Conservation (phyloP, 2,329 filamentous ascomycete genomes). For the Coniochaeta prunicola region DNA sequence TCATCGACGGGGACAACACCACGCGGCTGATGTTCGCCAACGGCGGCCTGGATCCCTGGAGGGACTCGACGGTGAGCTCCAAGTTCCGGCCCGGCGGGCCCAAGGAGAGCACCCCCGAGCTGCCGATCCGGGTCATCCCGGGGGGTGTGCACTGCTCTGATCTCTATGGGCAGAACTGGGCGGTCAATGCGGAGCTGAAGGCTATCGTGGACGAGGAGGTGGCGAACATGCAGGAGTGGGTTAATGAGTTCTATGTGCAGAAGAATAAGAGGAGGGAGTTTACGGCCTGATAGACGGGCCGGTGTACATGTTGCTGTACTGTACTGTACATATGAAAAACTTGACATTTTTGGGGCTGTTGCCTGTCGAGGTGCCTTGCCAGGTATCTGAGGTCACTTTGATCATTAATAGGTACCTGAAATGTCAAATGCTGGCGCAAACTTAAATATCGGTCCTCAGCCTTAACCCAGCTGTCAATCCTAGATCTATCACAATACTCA, state of each 20-base stretch:
- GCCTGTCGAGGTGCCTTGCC: too few species aligned
- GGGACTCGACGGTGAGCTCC: slow-evolving; percentile 24
- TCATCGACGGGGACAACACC: slow-evolving; percentile 13
- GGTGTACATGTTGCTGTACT: too few species aligned
- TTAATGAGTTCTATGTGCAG: slow-evolving; percentile 34
- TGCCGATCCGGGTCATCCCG: slow-evolving; percentile 21
- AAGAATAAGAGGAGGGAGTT: slow-evolving; percentile 8
- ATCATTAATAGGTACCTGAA: too few species aligned
- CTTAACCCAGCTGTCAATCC: too few species aligned
- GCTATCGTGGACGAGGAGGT: slow-evolving; percentile 42
- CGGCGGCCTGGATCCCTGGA: slow-evolving; percentile 29
- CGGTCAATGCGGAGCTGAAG: slow-evolving; percentile 38
- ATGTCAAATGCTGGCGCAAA: too few species aligned
- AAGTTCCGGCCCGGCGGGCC: slow-evolving; percentile 26
- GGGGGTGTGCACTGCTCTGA: slow-evolving; percentile 28
- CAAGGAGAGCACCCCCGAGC: slow-evolving; percentile 18
- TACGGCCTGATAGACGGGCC: not conserved
- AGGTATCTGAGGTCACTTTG: too few species aligned
- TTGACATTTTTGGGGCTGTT: too few species aligned
- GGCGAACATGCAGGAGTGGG: slow-evolving; percentile 43
- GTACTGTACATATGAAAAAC: not conserved
- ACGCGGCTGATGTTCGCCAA: slow-evolving; percentile 27
- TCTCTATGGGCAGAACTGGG: slow-evolving; percentile 33
- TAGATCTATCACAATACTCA: too few species aligned
- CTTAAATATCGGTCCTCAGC: too few species aligned